Conservation (phyloP, 1,284 basidiomycete genomes). For the Ganoderma boninense region DNA sequence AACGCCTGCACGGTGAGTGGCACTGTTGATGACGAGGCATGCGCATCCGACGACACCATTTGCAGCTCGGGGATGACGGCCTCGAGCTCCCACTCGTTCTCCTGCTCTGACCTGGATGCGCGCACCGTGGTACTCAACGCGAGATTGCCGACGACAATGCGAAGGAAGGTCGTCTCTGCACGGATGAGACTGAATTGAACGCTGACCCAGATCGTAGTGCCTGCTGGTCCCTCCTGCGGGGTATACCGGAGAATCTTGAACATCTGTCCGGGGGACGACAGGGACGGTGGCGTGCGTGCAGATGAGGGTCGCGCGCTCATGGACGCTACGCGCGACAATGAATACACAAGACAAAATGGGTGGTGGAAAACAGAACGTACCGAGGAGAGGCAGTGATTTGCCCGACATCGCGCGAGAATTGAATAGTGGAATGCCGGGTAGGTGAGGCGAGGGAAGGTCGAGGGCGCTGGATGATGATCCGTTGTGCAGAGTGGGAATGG, state of each 20-base stretch:
- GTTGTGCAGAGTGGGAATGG: conserved; percentile 23
- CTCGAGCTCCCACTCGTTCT: conserved; percentile 67
- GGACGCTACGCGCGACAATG: conserved; percentile 13
- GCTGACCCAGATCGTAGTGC: conserved; percentile 64
- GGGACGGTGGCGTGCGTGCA: conserved; percentile 13
- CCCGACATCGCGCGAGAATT: conserved; percentile 20
- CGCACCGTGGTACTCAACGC: conserved; percentile 67
- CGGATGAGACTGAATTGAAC: conserved; percentile 64
- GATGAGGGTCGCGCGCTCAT: neutral
- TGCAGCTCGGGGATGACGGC: conserved; percentile 46
- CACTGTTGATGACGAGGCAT: conserved; percentile 44
- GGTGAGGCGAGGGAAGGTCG: conserved; percentile 21
- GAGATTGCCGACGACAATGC: conserved; percentile 70
- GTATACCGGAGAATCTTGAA: conserved; percentile 68
- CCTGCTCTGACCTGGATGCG: conserved; percentile 50
- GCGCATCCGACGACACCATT: conserved; percentile 52
- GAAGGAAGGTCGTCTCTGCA: conserved; percentile 60
- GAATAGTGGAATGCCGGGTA: conserved; percentile 13
- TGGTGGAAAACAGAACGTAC: conserved; percentile 8
- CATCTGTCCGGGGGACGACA: conserved; percentile 55
- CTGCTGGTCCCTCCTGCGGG: conserved; percentile 66
- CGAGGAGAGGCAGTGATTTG: conserved; percentile 16
- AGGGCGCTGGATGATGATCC: conserved; percentile 21
- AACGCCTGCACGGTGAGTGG: conserved; percentile 71
- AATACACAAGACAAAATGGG: conserved; percentile 11